phyloP scores from a whole-genome alignment of 768 basidiomycete species.

The Pleurotus citrinopileatus region DNA sequence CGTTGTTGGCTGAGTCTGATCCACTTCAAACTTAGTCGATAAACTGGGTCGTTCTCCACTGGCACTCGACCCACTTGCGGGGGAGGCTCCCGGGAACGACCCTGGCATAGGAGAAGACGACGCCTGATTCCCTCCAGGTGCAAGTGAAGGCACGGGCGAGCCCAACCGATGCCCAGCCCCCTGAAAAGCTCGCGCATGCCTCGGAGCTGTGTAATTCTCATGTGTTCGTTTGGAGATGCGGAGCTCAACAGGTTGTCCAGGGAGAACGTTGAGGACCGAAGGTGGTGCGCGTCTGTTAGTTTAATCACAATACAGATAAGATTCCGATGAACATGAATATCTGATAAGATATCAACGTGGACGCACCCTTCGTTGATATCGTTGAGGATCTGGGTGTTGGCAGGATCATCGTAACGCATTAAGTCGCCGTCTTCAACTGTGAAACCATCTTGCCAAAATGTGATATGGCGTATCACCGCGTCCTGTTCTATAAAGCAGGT shows the following conservation, averaged over 20 bases:
- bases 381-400: constrained; percentile 61
- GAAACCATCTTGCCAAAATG: constrained; percentile 94
- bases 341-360: neutral
- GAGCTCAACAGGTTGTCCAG: constrained; percentile 83
- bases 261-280: constrained; percentile 65
- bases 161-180: constrained; percentile 85
- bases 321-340: neutral
- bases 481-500: constrained; percentile 46
- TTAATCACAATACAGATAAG: neutral
- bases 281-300: constrained; percentile 70
- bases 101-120: constrained; percentile 62
- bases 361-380: constrained; percentile 79
- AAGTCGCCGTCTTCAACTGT: constrained; percentile 87
- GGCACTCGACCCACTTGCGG: constrained; percentile 19
- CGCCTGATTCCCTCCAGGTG: neutral
- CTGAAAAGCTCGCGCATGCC: constrained; percentile 50
- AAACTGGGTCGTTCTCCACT: constrained; percentile 32
- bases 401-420: constrained; percentile 79
- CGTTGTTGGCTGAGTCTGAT: constrained; percentile 78
- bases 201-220: constrained; percentile 70
- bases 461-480: constrained; percentile 68
- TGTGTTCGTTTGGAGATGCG: constrained; percentile 65
- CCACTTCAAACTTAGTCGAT: constrained; percentile 72
- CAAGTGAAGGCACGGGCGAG: constrained; percentile 56
- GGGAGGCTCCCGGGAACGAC: constrained; percentile 41